Percentiles rank a stretch among this genome's conserved stretches.
Evolutionary conservation across 805 yeast species (phyloP).

Genomic region (Hanseniaspora pseudoguilliermondii): DNA sequence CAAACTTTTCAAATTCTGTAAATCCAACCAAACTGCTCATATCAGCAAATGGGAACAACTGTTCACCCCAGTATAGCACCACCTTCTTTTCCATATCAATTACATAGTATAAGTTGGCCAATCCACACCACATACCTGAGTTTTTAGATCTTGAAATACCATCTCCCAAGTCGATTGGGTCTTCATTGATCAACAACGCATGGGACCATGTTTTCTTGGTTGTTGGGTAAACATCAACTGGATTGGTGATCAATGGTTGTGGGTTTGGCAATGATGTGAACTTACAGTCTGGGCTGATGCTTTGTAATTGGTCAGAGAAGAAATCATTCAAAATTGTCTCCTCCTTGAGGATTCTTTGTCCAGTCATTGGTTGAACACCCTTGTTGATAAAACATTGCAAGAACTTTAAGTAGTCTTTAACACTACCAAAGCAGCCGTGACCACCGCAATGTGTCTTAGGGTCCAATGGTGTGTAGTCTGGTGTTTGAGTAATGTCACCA

Average conservation of each 20-base stretch:
- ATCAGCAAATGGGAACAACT: conserved; percentile 29
- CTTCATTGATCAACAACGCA: conserved; percentile 20
- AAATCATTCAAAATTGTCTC: conserved; percentile 26
- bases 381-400: conserved; percentile 31
- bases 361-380: conserved; percentile 28
- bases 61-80: conserved; percentile 30
- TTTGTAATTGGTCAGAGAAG: conserved; percentile 25
- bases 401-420: conserved; percentile 30
- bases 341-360: conserved; percentile 24
- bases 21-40: conserved; percentile 14
- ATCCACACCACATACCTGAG: conserved; percentile 31
- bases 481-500: conserved; percentile 4
- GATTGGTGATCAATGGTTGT: conserved; percentile 16
- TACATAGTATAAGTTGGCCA: conserved; percentile 32
- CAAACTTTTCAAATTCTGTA: conserved; percentile 16
- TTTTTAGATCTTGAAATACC: conserved; percentile 22
- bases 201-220: conserved; percentile 21
- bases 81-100: conserved; percentile 28
- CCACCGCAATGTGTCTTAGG: conserved; percentile 31
- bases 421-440: conserved; percentile 32
- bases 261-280: conserved; percentile 14
- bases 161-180: conserved; percentile 25
- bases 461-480: conserved; percentile 16
- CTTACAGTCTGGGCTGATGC: conserved; percentile 16
- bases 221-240: conserved; percentile 15